phyloP scores from a whole-genome alignment of 371 early-diverging fungal genomes.

The Syncephalastrum racemosum region DNA sequence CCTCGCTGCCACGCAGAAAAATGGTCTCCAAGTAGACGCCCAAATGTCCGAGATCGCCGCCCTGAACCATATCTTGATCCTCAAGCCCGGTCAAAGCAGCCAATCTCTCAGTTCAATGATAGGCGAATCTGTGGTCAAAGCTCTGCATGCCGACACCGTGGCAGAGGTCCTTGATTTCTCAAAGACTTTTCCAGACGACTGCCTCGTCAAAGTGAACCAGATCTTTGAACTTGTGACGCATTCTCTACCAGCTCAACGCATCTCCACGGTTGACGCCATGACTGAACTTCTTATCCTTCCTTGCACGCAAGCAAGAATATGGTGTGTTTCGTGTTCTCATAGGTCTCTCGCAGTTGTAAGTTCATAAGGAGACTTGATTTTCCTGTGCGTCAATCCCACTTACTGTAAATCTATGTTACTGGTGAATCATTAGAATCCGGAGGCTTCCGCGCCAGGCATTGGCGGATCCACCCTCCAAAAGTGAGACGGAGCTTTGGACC shows the following conservation, averaged over 20 bases:
- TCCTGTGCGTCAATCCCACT: no score
- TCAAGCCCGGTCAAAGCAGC: constrained; percentile 3
- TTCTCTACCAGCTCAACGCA: neutral
- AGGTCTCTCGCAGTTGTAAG: constrained; percentile 7
- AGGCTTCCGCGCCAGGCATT: neutral
- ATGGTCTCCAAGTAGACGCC: neutral
- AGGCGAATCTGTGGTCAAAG: neutral
- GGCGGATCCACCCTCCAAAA: neutral
- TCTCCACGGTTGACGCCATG: neutral
- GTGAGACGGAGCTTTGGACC: constrained; percentile 3
- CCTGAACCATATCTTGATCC: neutral
- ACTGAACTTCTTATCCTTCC: neutral
- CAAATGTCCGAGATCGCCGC: constrained; percentile 2
- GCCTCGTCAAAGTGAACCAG: neutral
- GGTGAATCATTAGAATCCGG: neutral
- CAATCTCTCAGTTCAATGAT: neutral
- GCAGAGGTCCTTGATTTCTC: neutral
- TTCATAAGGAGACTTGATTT: neutral
- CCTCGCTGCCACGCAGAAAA: no score
- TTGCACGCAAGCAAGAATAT: constrained; percentile 1
- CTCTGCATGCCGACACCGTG: neutral
- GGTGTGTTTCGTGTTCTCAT: neutral
- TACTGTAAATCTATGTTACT: neutral
- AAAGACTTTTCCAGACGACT: neutral
- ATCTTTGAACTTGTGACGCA: neutral